Evolutionary conservation across 176 grass and related monocot species (phyloP).

Genomic region (Otatea glauca): DNA sequence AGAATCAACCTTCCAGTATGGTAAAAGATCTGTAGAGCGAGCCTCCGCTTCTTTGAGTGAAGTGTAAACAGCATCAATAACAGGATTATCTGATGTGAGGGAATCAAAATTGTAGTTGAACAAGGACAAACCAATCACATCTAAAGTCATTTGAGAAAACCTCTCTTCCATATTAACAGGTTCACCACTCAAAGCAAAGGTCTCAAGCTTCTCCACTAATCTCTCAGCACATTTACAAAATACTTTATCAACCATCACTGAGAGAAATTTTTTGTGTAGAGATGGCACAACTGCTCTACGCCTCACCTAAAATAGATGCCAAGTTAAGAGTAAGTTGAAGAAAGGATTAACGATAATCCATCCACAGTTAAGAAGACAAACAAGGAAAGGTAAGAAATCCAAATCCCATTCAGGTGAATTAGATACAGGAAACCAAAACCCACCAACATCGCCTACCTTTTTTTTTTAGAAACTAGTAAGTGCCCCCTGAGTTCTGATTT

Average conservation of each 20-base stretch:
- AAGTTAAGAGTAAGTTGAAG: slow-evolving; percentile 34
- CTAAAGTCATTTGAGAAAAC: slow-evolving; percentile 93
- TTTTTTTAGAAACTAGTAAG: neutral
- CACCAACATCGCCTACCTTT: neutral
- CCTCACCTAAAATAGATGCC: slow-evolving; percentile 60
- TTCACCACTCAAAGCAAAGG: slow-evolving; percentile 62
- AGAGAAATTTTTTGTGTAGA: slow-evolving; percentile 86
- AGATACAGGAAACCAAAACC: neutral
- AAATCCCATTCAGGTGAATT: neutral
- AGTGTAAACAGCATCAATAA: slow-evolving; percentile 95
- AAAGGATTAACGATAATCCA: slow-evolving; percentile 8
- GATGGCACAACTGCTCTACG: slow-evolving; percentile 88
- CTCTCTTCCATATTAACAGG: slow-evolving; percentile 94
- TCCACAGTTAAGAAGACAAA: neutral
- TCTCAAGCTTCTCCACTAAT: slow-evolving; percentile 84
- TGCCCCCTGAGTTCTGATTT: neutral
- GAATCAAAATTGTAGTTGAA: slow-evolving; percentile 99
- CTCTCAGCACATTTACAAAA: slow-evolving; percentile 89
- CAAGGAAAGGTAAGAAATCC: slow-evolving; percentile 7
- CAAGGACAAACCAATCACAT: slow-evolving; percentile 92
- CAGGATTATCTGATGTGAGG: slow-evolving; percentile 83
- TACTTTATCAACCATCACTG: slow-evolving; percentile 89
- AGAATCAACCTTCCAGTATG: slow-evolving; percentile 84
- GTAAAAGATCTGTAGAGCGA: slow-evolving; percentile 91
- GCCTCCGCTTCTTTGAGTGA: slow-evolving; percentile 93